These are phyloP conservation scores for Thelephora ganbajun DNA, from an alignment of 768 basidiomycete genomes.

Conservation along the genomic window DNA sequence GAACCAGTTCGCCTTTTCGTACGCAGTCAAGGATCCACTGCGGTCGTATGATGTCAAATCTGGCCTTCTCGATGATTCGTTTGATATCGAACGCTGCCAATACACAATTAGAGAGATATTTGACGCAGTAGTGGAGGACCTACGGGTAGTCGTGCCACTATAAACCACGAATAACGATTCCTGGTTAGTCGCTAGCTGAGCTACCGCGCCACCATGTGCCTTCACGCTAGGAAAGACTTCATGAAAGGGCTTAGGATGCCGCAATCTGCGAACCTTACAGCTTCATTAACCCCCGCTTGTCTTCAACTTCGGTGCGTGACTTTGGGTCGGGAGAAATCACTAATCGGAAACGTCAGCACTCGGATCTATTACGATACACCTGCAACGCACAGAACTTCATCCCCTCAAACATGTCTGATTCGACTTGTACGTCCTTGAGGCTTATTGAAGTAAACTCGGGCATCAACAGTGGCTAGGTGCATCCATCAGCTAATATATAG, in stretches of 20 bases:
- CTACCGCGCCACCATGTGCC: constrained; percentile 51
- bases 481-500: background rate
- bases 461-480: constrained; percentile 39
- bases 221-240: constrained; percentile 36
- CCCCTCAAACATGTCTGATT: constrained; percentile 56
- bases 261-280: constrained; percentile 27
- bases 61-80: constrained; percentile 54
- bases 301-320: constrained; percentile 48
- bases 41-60: constrained; percentile 63
- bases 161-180: constrained; percentile 47
- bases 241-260: background rate
- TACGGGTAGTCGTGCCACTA: constrained; percentile 56
- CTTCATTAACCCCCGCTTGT: constrained; percentile 57
- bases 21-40: constrained; percentile 76
- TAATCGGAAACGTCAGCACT: constrained; percentile 14
- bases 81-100: constrained; percentile 54
- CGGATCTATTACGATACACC: background rate
- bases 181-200: constrained; percentile 45
- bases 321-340: constrained; percentile 69
- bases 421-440: constrained; percentile 40
- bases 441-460: constrained; percentile 56
- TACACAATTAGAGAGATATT: background rate
- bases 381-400: constrained; percentile 62
- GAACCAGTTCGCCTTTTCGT: constrained; percentile 35
- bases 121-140: background rate